Conservation (phyloP, 2,329 filamentous ascomycete species). For the Exophiala sp. region DNA sequence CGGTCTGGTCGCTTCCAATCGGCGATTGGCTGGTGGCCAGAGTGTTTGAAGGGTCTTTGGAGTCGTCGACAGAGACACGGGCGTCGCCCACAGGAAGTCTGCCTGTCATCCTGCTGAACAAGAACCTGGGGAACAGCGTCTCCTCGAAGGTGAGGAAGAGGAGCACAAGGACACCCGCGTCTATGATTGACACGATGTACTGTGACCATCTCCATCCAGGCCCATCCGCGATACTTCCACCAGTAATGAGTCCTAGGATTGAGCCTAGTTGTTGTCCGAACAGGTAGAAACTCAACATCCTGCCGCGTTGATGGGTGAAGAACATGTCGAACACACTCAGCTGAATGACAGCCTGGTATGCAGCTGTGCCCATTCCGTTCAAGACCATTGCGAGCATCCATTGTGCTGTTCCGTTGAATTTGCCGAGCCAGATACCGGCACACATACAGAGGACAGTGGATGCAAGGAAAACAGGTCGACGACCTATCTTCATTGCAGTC, state of each 20-base stretch:
- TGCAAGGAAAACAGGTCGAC: conserved; percentile 52
- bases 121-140: conserved; percentile 25
- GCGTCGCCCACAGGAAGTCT: conserved; percentile 1
- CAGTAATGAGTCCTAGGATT: conserved; percentile 34
- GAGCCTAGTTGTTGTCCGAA: conserved; percentile 38
- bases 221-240: conserved; percentile 32
- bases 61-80: background rate
- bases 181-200: conserved; percentile 34
- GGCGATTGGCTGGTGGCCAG: conserved; percentile 1
- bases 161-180: conserved; percentile 30
- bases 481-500: conserved; percentile 46
- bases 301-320: conserved; percentile 48
- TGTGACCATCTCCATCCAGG: conserved; percentile 37
- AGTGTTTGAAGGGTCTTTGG: conserved; percentile 1
- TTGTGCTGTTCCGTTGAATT: conserved; percentile 58
- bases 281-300: conserved; percentile 50
- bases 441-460: conserved; percentile 52
- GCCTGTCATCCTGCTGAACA: conserved; percentile 25
- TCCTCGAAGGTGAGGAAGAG: conserved; percentile 38
- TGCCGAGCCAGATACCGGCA: conserved; percentile 56
- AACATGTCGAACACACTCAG: conserved; percentile 48
- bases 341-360: conserved; percentile 41
- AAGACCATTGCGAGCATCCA: conserved; percentile 58
- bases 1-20: conserved; percentile 27
- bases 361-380: conserved; percentile 58